Evolutionary conservation across 2,329 filamentous ascomycete genomes (phyloP), one percentile per base, ranked within the genome.

Genomic region (Neonectria punicea): DNA sequence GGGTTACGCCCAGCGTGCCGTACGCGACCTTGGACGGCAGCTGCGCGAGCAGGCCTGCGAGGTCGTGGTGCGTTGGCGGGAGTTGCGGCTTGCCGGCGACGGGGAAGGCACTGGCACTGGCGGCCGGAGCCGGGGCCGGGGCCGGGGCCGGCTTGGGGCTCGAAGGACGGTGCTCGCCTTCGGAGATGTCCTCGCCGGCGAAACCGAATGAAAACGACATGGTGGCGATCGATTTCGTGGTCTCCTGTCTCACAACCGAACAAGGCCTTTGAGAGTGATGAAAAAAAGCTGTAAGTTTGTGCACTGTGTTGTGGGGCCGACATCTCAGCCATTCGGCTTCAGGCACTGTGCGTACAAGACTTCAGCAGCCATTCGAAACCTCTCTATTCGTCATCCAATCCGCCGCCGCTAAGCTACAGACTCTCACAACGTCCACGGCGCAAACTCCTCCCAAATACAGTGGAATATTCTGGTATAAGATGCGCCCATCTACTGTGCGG

Each of bases 21-120:
- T 91, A 95, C 18, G 91, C 89, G 59, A 96, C 86, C 77, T 92
- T 92, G 60, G 90, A 92, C 1, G 93, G 93, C 50, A 95, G 83
- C 61, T 79, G 79, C 3, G 82, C 78, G n/a, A 91, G 78, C 76
- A 91, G 83, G 4, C 80, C 73, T 18, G 78, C 73, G 34, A 90
- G 72, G 59, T 80, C 77, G 76, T 90, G 88, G 53, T 76, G 76
- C n/a, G 79, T 80, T 9, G 88, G 82, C 10, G 84, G 83, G 4
- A 91, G 83, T 58, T 89, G 83, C 60, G 88, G 84, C 69, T 89
- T 88, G 63, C 88, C 88, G 53, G 85, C 80, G 25, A 90, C 85
- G 5, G 89, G 89, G 70, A 91, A 91, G 16, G 89, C 89, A 67
- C 76, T 61, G 74, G 71, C 58, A 67, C 76, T 61, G 74, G 71